A percentile compares a stretch with the other conserved stretches of the same genome.
phyloP scores from a whole-genome alignment of 345 rosid species.

The Crucihimalaya himalaica region DNA sequence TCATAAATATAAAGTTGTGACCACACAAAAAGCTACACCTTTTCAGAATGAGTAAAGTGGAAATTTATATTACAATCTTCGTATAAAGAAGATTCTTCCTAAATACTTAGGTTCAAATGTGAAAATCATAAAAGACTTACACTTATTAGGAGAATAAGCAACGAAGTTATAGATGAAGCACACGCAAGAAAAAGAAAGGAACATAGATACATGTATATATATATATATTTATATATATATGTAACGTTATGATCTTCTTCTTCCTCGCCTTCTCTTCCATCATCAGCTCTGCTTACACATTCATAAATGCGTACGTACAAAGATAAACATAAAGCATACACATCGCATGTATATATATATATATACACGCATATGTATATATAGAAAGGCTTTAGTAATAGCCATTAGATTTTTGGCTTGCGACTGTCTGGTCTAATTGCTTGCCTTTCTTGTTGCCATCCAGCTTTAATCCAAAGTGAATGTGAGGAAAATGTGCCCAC shows the following conservation, averaged over 20 bases:
- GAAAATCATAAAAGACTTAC: conserved; percentile 20
- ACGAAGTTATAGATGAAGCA: conserved; percentile 19
- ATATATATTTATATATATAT: conserved; percentile 14
- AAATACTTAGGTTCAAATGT: conserved; percentile 31
- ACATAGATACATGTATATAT: conserved; percentile 18
- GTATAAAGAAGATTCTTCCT: conserved; percentile 29
- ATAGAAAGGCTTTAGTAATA: conserved; percentile 50
- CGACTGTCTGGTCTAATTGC: conserved; percentile 59
- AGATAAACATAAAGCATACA: conserved; percentile 25
- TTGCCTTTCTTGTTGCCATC: conserved; percentile 74
- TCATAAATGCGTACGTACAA: conserved; percentile 21
- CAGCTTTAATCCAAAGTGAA: conserved; percentile 86
- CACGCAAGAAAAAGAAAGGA: conserved; percentile 23
- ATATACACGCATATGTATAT: conserved; percentile 2
- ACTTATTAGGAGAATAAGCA: conserved; percentile 31
- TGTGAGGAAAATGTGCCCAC: conserved; percentile 99
- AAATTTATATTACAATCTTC: conserved; percentile 31
- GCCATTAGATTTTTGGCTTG: conserved; percentile 66
- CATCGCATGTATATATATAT: conserved; percentile 23
- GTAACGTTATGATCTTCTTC: conserved; percentile 32
- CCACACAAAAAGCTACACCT: conserved; percentile 35
- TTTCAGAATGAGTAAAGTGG: conserved; percentile 35
- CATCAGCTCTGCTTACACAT: conserved; percentile 32
- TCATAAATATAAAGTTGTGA: conserved; percentile 17
- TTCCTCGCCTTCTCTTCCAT: conserved; percentile 30